phyloP scores from a whole-genome alignment of 768 basidiomycete species.

The Rhodosporidiobolus odoratus region DNA sequence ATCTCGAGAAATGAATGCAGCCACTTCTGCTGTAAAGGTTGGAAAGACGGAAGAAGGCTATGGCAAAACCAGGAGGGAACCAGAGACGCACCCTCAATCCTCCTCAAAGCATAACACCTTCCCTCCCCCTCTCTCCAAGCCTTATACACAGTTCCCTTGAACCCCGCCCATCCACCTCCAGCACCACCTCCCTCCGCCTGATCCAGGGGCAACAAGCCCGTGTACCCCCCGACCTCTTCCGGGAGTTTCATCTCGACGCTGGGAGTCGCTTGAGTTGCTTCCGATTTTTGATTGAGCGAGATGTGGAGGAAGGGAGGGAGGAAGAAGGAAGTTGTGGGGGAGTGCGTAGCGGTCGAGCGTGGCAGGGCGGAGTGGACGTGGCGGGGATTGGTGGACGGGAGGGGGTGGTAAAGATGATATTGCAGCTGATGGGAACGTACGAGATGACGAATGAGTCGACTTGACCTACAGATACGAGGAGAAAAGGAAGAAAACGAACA shows the following conservation, averaged over 20 bases:
- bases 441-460: not conserved
- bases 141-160: conserved; percentile 76
- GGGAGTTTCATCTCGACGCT: conserved; percentile 60
- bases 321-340: conserved; percentile 58
- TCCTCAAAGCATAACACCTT: conserved; percentile 64
- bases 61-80: too few relatives aligned
- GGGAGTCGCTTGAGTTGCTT: conserved; percentile 42
- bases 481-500: conserved; percentile 49
- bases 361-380: conserved; percentile 46
- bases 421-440: too few relatives aligned
- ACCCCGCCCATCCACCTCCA: conserved; percentile 49
- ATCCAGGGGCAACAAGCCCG: conserved; percentile 76
- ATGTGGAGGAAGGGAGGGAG: conserved; percentile 69
- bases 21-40: too few relatives aligned
- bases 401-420: conserved; percentile 83
- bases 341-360: conserved; percentile 41
- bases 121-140: conserved; percentile 75
- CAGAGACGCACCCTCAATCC: conserved; percentile 71
- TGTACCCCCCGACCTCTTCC: conserved; percentile 83
- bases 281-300: conserved; percentile 46
- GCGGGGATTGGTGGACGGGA: conserved; percentile 56
- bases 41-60: not conserved
- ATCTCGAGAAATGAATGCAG: too few relatives aligned
- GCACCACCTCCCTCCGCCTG: not conserved
- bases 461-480: not conserved